These are phyloP conservation scores for Suillus weaverae DNA, from an alignment of 768 basidiomycete species.

Conservation along the genomic window DNA sequence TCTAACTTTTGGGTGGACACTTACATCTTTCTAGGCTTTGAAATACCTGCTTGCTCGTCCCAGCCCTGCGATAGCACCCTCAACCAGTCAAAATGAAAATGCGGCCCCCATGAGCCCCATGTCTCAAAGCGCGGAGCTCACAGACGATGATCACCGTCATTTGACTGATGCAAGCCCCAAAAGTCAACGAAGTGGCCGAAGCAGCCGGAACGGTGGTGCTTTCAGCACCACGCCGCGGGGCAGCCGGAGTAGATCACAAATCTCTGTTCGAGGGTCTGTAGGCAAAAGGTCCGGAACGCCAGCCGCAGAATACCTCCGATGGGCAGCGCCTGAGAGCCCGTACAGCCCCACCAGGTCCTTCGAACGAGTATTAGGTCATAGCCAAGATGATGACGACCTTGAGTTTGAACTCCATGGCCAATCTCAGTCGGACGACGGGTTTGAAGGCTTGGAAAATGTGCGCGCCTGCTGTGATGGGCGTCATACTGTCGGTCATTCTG, in stretches of 20 bases:
- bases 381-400: constrained; percentile 59
- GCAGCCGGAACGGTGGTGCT: constrained; percentile 55
- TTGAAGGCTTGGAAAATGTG: constrained; percentile 93
- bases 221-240: constrained; percentile 80
- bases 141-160: constrained; percentile 54
- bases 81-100: constrained; percentile 32
- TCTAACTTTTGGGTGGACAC: constrained; percentile 9
- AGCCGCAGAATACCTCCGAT: constrained; percentile 86
- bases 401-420: constrained; percentile 86
- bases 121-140: constrained; percentile 42
- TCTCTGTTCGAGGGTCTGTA: constrained; percentile 69
- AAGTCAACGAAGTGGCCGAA: constrained; percentile 72
- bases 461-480: constrained; percentile 87
- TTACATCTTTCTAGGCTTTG: constrained; percentile 61
- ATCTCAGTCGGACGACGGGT: constrained; percentile 71
- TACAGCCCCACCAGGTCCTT: constrained; percentile 75
- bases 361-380: constrained; percentile 45
- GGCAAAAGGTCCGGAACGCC: constrained; percentile 89
- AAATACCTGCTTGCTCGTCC: constrained; percentile 88
- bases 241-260: constrained; percentile 74
- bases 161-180: constrained; percentile 58
- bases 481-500: constrained; percentile 76
- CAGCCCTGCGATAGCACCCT: constrained; percentile 24
- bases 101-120: constrained; percentile 49
- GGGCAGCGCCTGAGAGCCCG: constrained; percentile 73